These are phyloP conservation scores for Fomitopsis betulina DNA, from an alignment of 1,284 basidiomycete genomes.

Conservation along the genomic window DNA sequence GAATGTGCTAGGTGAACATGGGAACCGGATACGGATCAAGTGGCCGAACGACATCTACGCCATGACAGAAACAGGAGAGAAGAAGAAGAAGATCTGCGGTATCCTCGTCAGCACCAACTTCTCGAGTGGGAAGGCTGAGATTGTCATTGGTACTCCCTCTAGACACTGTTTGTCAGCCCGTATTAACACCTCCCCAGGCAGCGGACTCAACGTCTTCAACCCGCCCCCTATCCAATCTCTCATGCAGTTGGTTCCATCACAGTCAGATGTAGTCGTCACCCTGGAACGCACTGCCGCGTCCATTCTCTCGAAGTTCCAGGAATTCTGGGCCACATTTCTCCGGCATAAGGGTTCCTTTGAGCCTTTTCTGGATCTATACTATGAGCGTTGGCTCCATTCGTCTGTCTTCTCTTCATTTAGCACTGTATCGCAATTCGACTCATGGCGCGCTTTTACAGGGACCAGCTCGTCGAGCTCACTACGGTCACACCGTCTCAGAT, in stretches of 20 bases:
- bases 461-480: slow-evolving; percentile 82
- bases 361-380: slow-evolving; percentile 77
- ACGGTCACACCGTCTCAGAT: slow-evolving; percentile 65
- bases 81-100: slow-evolving; percentile 81
- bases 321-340: slow-evolving; percentile 75
- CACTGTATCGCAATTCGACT: neutral
- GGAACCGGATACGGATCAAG: slow-evolving; percentile 74
- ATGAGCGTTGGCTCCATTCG: slow-evolving; percentile 86
- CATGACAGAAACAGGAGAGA: slow-evolving; percentile 44
- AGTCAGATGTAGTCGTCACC: slow-evolving; percentile 38
- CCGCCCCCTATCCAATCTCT: slow-evolving; percentile 82
- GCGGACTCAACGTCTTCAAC: slow-evolving; percentile 88
- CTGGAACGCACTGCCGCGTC: slow-evolving; percentile 76
- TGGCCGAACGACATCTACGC: slow-evolving; percentile 99
- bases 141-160: slow-evolving; percentile 68
- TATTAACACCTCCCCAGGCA: slow-evolving; percentile 47
- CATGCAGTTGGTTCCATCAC: slow-evolving; percentile 55
- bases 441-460: slow-evolving; percentile 42
- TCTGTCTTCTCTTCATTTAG: slow-evolving; percentile 34
- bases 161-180: neutral
- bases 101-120: slow-evolving; percentile 91
- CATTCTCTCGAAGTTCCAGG: slow-evolving; percentile 78
- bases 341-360: slow-evolving; percentile 62
- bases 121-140: slow-evolving; percentile 62
- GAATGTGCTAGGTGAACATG: slow-evolving; percentile 48